Evolutionary conservation across 1,284 basidiomycete genomes (phyloP), one percentile per base, ranked within the genome.

Genomic region (Mrakiaceae sp.): DNA sequence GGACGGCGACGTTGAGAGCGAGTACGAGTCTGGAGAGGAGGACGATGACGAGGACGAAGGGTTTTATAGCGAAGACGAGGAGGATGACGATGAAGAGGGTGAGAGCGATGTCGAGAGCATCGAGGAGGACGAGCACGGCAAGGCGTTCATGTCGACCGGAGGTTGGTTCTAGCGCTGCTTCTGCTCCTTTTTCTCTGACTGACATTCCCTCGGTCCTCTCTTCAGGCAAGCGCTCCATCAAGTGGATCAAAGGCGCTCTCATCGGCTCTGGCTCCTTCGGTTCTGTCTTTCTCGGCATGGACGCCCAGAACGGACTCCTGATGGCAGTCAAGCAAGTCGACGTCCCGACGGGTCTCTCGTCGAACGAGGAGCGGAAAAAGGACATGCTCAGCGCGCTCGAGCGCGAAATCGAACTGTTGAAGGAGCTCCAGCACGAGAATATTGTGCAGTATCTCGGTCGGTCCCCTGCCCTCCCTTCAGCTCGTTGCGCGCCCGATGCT

Each of bases 321-420:
- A 98, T 99, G 96, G 96, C 96, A 42, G 96, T 99, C 69, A 98
- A 98, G 79, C 95, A 98, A 81, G 96, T 99, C 58, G 91, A 98
- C 72, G 82, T 98, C 43, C 90, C 92, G 0, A 87, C 86, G 0
- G 88, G 89, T 14, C 86, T 87, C 43, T 87, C 86, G 8, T 84
- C 88, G 39, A 95, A 92, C 72, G 90, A 95, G 72, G 92, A 95
- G 72, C 85, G 91, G 69, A 97, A 96, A 78, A 88, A 89, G 79
- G 85, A 83, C 75, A 98, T 98, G 94, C 83, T 96, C 6, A 90
- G 85, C 63, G 95, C 96, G 2, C 81, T 99, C 50, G 93, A 98
- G 75, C 83, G 87, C 48, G 96, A 99, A 77, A 98, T 98, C 67
- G 96, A 95, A 76, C 80, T 98, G 7, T 81, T 99, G 68, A 94